phyloP scores from a whole-genome alignment of 179 eudicot species.

The Beta macrorhiza region DNA sequence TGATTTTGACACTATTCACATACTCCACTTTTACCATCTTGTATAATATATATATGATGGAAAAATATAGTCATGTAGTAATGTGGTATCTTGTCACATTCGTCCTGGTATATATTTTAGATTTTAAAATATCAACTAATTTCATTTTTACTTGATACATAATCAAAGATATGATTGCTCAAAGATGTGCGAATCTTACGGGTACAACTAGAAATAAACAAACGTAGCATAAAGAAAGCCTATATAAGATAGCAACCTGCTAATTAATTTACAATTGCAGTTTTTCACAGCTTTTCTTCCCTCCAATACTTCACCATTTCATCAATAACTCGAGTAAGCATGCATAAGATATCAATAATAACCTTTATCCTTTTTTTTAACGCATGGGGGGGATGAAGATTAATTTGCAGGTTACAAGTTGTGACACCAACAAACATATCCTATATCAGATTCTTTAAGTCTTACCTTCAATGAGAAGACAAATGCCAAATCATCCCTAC shows the following conservation, averaged over 20 bases:
- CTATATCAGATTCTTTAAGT: neutral
- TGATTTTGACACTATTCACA: too few relatives aligned
- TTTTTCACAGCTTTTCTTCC: neutral
- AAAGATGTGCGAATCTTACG: too few relatives aligned
- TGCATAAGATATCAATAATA: neutral
- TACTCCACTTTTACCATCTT: too few relatives aligned
- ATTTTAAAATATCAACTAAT: too few relatives aligned
- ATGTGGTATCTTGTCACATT: too few relatives aligned
- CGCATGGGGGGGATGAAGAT: neutral
- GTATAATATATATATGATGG: too few relatives aligned
- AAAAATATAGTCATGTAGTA: too few relatives aligned
- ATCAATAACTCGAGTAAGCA: neutral
- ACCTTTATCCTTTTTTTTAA: neutral
- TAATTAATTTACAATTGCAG: neutral
- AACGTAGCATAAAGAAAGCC: too few relatives aligned
- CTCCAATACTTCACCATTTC: neutral
- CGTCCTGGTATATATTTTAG: too few relatives aligned
- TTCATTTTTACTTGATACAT: too few relatives aligned
- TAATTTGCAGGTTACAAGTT: neutral
- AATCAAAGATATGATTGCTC: too few relatives aligned
- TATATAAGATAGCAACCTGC: neutral
- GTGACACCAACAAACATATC: neutral
- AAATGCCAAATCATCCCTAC: constrained; percentile 84
- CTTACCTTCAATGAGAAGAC: constrained; percentile 84
- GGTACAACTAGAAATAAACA: too few relatives aligned